Conservation (phyloP, 352 stramenopile species). For the Pythium scleroteichum region DNA sequence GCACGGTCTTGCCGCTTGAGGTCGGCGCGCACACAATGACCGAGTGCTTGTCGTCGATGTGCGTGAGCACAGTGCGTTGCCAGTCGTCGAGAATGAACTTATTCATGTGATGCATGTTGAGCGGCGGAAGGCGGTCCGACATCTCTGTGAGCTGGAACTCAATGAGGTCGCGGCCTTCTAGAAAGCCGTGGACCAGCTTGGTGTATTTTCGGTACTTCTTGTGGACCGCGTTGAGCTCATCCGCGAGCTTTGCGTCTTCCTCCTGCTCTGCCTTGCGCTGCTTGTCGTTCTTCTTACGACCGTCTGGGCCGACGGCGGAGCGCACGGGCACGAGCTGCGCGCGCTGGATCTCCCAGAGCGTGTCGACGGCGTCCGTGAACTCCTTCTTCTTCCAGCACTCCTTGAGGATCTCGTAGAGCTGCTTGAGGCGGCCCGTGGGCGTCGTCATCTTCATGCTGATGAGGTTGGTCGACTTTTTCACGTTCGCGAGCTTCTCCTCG, state of each 20-base stretch:
- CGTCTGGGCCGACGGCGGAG: constrained; percentile 34
- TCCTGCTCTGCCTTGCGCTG: constrained; percentile 70
- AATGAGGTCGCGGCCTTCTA: constrained; percentile 73
- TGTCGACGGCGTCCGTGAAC: constrained; percentile 83
- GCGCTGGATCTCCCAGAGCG: constrained; percentile 86
- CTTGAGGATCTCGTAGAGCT: constrained; percentile 85
- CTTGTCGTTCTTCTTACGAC: constrained; percentile 72
- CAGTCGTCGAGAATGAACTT: constrained; percentile 96
- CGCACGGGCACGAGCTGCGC: constrained; percentile 60
- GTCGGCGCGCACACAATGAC: constrained; percentile 98
- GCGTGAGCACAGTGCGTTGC: constrained; percentile 95
- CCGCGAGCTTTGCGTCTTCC: constrained; percentile 67
- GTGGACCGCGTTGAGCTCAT: constrained; percentile 71
- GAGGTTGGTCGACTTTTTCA: constrained; percentile 82
- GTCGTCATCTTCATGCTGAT: constrained; percentile 88
- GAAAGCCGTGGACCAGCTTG: constrained; percentile 72
- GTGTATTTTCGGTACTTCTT: constrained; percentile 90
- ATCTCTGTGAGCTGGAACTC: constrained; percentile 88
- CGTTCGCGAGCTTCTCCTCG: constrained; percentile 86
- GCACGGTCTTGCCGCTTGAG: constrained; percentile 96
- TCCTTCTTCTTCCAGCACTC: constrained; percentile 86
- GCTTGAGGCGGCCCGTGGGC: constrained; percentile 74
- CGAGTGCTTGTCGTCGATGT: constrained; percentile 95
- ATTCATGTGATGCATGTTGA: constrained; percentile 92
- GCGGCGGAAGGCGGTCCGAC: constrained; percentile 78